Percentiles rank a stretch among this genome's conserved stretches.
Evolutionary conservation across 305 asterid species (phyloP).

Genomic region (Fraxinus albicans): DNA sequence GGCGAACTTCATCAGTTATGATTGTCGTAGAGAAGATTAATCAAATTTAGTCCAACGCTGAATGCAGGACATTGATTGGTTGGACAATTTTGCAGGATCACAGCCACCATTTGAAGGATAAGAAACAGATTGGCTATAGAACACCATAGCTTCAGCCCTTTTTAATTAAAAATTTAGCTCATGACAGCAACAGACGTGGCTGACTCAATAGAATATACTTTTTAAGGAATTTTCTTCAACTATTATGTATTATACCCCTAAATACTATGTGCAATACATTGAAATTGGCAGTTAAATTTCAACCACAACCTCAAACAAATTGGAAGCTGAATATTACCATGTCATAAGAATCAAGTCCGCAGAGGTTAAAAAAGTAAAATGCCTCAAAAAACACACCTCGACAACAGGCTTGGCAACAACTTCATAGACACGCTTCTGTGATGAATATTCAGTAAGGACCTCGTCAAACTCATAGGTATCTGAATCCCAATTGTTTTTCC

Average conservation of each 20-base stretch:
- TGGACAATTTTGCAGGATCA: neutral
- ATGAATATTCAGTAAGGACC: slow-evolving; percentile 88
- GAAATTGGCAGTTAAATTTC: neutral
- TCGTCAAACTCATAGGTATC: slow-evolving; percentile 96
- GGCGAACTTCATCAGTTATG: neutral
- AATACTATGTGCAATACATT: neutral
- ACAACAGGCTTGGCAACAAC: slow-evolving; percentile 99
- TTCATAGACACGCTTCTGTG: slow-evolving; percentile 97
- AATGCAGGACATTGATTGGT: neutral
- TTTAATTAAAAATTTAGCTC: slow-evolving; percentile 8
- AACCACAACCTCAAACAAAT: neutral
- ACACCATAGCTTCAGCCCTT: neutral
- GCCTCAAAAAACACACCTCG: slow-evolving; percentile 57
- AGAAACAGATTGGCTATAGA: neutral
- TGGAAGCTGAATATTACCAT: neutral
- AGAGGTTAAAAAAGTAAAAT: neutral
- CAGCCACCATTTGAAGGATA: neutral
- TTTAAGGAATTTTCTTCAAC: slow-evolving; percentile 9
- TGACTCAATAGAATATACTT: neutral
- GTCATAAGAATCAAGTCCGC: slow-evolving; percentile 12
- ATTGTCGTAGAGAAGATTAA: neutral
- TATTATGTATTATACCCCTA: neutral
- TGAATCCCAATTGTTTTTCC: slow-evolving; percentile 98
- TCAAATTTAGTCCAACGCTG: neutral
- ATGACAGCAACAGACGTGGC: slow-evolving; percentile 14